Evolutionary conservation across 805 yeast species (phyloP).

Genomic region (Candida xiaguanensis): DNA sequence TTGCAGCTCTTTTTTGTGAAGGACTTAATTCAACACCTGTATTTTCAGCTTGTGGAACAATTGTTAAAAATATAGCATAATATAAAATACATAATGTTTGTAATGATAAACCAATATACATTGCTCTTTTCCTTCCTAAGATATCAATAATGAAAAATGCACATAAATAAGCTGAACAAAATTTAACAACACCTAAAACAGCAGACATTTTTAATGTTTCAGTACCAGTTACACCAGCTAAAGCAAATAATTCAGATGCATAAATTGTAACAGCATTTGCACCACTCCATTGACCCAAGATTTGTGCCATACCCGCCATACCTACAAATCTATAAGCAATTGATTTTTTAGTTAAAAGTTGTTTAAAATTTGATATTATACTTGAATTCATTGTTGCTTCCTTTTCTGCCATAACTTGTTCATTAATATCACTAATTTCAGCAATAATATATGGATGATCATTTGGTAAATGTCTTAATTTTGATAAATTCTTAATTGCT

Average conservation of each 20-base stretch:
- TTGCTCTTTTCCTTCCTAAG: conserved; percentile 46
- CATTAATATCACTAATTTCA: conserved; percentile 48
- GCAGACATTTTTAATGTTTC: conserved; percentile 46
- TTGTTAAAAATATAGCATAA: conserved; percentile 42
- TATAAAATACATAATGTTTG: conserved; percentile 43
- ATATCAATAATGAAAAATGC: conserved; percentile 52
- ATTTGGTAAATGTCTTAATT: conserved; percentile 38
- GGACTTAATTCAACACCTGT: conserved; percentile 22
- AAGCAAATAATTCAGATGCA: conserved; percentile 46
- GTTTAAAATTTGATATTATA: conserved; percentile 20
- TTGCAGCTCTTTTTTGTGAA: conserved; percentile 34
- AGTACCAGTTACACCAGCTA: conserved; percentile 41
- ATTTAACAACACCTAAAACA: conserved; percentile 48
- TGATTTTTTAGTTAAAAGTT: conserved; percentile 28
- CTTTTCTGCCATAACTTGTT: conserved; percentile 30
- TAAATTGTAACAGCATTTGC: conserved; percentile 52
- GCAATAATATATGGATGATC: conserved; percentile 47
- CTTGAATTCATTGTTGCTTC: conserved; percentile 20
- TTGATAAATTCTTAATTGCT: conserved; percentile 35
- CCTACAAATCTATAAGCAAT: conserved; percentile 42
- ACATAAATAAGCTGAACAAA: conserved; percentile 41
- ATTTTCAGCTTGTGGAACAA: conserved; percentile 41
- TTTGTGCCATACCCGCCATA: conserved; percentile 38
- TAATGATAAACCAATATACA: conserved; percentile 43
- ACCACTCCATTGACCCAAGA: conserved; percentile 55